phyloP scores from a whole-genome alignment of 2,329 filamentous ascomycete species.

The Aspergillus pseudoviridinutans region DNA sequence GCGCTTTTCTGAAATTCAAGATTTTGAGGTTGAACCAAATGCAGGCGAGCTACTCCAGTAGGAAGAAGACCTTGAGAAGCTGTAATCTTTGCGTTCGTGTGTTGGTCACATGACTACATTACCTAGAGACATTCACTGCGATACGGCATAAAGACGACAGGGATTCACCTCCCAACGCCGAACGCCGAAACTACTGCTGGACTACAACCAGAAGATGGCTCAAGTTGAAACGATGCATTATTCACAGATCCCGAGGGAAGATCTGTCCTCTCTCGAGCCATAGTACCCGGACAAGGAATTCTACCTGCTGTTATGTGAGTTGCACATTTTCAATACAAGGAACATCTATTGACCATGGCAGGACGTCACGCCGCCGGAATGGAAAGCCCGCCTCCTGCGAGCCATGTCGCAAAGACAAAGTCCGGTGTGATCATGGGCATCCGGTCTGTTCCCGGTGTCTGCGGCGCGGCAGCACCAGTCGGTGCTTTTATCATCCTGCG shows the following conservation, averaged over 20 bases:
- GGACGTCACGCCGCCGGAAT: conserved; percentile 24
- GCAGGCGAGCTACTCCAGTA: too few species aligned
- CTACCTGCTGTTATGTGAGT: background rate
- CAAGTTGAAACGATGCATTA: background rate
- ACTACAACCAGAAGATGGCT: background rate
- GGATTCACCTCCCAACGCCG: background rate
- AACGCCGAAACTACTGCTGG: background rate
- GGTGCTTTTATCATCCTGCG: conserved; percentile 32
- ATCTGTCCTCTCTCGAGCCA: too few species aligned
- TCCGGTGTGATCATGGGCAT: conserved; percentile 28
- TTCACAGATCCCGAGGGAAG: background rate
- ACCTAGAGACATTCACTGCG: too few species aligned
- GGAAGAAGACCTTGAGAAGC: too few species aligned
- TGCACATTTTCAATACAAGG: background rate
- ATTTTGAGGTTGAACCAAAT: too few species aligned
- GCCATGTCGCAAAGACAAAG: conserved; percentile 30
- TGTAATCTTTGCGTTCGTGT: too few species aligned
- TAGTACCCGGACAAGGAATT: background rate
- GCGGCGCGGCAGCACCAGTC: conserved; percentile 14
- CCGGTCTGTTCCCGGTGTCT: conserved; percentile 27
- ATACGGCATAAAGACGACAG: background rate
- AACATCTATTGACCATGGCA: background rate
- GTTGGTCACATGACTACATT: too few species aligned
- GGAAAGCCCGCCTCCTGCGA: conserved; percentile 31
- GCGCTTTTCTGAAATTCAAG: too few species aligned